These are phyloP conservation scores for Diaporthe sp. DNA, from an alignment of 2,329 filamentous ascomycete genomes.

Conservation along the genomic window DNA sequence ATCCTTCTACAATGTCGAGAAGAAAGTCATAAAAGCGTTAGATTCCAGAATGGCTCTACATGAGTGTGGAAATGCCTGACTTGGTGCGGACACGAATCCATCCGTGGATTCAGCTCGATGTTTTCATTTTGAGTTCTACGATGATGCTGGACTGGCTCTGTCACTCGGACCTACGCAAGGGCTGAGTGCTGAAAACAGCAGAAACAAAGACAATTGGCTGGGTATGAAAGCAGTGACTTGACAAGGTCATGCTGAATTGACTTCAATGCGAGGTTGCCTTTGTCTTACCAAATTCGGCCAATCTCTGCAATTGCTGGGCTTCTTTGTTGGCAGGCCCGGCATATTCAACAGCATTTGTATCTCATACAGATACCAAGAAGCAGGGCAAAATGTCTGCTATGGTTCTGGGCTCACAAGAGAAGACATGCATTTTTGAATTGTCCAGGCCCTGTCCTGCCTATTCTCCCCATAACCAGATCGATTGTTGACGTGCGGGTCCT, in stretches of 20 bases:
- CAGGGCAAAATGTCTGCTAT: neutral
- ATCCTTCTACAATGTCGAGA: neutral
- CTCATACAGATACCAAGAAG: neutral
- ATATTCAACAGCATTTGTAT: neutral
- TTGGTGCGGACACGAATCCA: neutral
- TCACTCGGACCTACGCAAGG: too few species aligned
- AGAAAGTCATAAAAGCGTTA: neutral
- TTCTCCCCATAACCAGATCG: neutral
- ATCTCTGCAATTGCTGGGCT: neutral
- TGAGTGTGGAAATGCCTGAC: too few species aligned
- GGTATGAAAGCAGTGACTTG: neutral
- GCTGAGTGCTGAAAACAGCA: neutral
- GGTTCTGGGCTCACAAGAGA: neutral
- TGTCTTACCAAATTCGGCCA: slow-evolving; percentile 8
- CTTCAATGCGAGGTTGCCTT: neutral
- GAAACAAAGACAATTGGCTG: too few species aligned
- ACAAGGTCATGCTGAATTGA: too few species aligned
- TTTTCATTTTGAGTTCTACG: neutral
- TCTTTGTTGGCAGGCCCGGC: neutral
- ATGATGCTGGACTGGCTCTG: neutral
- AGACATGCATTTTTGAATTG: neutral
- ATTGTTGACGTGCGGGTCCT: neutral
- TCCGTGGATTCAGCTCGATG: neutral
- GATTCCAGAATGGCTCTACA: neutral
- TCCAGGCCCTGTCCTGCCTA: neutral